These are phyloP conservation scores for Penicillium griseofulvum DNA, from an alignment of 2,329 filamentous ascomycete genomes.

Conservation along the genomic window DNA sequence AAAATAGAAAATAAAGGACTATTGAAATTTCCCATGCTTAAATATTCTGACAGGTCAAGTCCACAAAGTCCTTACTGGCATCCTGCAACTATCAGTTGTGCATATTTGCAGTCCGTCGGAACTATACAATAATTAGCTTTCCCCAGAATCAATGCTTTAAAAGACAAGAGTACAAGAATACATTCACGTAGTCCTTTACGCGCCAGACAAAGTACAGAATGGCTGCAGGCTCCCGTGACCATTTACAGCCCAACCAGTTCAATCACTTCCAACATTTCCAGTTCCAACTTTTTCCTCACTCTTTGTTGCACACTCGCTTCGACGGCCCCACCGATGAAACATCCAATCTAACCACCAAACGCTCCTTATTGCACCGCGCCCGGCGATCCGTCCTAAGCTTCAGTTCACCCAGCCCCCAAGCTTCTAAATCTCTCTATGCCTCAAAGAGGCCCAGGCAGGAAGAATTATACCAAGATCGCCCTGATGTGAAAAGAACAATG, in stretches of 20 bases:
- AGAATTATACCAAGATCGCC: conserved; percentile 21
- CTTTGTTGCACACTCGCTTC: conserved; percentile 18
- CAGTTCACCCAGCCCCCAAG: conserved; percentile 20
- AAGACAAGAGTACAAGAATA: no score
- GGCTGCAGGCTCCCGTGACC: conserved; percentile 8
- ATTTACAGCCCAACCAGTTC: conserved; percentile 6
- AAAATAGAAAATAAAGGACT: no score
- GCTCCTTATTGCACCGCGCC: conserved; percentile 35
- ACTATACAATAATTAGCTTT: conserved; percentile 2
- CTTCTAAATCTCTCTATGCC: conserved; percentile 28
- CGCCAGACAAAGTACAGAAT: not conserved
- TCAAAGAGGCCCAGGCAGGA: conserved; percentile 27
- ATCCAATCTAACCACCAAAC: conserved; percentile 42
- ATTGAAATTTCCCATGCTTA: conserved; percentile 6
- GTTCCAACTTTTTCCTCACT: not conserved
- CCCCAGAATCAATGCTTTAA: conserved; percentile 1
- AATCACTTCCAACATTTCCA: not conserved
- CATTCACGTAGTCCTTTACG: no score
- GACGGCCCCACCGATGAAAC: conserved; percentile 47
- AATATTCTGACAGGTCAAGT: conserved; percentile 10
- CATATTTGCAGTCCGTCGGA: not conserved
- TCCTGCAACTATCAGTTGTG: not conserved
- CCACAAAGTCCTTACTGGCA: not conserved
- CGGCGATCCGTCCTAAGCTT: conserved; percentile 32
- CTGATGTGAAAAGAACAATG: conserved; percentile 35